A percentile compares a stretch with the other conserved stretches of the same genome.
These are phyloP conservation scores for Fusarium sp. DNA, from an alignment of 2,329 filamentous ascomycete species.

Conservation along the genomic window DNA sequence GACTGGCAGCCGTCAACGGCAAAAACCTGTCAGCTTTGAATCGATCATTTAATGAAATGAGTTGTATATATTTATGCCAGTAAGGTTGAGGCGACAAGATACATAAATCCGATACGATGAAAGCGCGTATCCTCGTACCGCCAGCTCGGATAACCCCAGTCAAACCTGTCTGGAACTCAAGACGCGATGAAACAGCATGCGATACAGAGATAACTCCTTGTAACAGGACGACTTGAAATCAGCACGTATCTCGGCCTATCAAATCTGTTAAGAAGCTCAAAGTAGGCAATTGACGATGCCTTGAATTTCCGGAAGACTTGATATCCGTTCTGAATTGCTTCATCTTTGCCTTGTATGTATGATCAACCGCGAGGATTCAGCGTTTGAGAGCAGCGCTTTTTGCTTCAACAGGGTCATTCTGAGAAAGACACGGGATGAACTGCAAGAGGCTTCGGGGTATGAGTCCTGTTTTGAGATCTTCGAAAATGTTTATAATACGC, in stretches of 20 bases:
- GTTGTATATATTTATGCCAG: neutral
- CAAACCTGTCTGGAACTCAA: neutral
- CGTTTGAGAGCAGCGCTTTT: neutral
- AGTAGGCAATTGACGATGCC: no score
- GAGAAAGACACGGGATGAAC: neutral
- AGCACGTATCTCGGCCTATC: neutral
- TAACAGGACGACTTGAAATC: neutral
- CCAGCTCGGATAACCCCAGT: neutral
- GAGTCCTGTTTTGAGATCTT: neutral
- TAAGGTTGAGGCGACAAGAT: neutral
- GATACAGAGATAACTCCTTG: slow-evolving; percentile 21
- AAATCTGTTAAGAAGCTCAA: neutral
- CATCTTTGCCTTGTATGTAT: neutral
- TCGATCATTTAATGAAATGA: no score
- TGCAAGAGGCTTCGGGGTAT: accelerated
- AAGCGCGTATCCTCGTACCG: neutral
- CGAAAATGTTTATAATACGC: neutral
- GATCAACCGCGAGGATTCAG: neutral
- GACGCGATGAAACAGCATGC: slow-evolving; percentile 15
- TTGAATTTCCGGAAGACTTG: neutral
- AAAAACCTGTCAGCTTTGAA: no score
- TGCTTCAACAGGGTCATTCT: neutral
- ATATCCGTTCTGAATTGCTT: neutral
- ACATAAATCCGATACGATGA: neutral
- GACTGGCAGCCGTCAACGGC: no score